Percentiles rank a stretch among this genome's conserved stretches.
Conservation (phyloP, 768 basidiomycete species). For the Lactifluus rugatus region DNA sequence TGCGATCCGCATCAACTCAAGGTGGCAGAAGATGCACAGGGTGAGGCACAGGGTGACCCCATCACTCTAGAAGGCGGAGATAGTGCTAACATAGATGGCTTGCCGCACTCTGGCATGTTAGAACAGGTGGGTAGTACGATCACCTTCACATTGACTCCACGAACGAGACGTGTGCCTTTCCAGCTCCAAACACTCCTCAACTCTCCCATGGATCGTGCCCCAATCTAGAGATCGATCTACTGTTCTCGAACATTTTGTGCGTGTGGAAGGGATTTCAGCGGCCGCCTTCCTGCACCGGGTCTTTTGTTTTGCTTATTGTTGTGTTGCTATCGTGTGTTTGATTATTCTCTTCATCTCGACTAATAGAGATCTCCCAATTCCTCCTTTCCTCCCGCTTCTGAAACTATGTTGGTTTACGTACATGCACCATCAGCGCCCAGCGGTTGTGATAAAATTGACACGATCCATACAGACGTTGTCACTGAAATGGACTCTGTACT, state of each 20-base stretch:
- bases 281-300: not conserved
- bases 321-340: slow-evolving; percentile 15
- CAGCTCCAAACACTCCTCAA: slow-evolving; percentile 14
- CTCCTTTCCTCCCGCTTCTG: not conserved
- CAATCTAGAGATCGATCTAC: not conserved
- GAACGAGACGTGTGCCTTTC: not conserved
- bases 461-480: not conserved
- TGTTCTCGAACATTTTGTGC: not conserved
- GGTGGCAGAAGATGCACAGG: slow-evolving; percentile 11
- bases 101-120: slow-evolving; percentile 14
- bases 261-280: not conserved
- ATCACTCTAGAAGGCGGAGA: slow-evolving; percentile 15
- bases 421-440: not conserved
- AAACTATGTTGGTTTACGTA: not conserved
- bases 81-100: slow-evolving; percentile 11
- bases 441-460: not conserved
- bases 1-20: not conserved
- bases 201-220: slow-evolving; percentile 12
- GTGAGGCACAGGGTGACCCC: slow-evolving; percentile 13
- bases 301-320: slow-evolving; percentile 2
- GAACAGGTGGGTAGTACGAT: slow-evolving; percentile 4
- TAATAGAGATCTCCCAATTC: not conserved
- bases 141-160: not conserved
- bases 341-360: not conserved
- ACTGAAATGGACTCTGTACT: not conserved